These are phyloP conservation scores for Canavalia ensiformis DNA, from an alignment of 306 rosid species.

Conservation along the genomic window DNA sequence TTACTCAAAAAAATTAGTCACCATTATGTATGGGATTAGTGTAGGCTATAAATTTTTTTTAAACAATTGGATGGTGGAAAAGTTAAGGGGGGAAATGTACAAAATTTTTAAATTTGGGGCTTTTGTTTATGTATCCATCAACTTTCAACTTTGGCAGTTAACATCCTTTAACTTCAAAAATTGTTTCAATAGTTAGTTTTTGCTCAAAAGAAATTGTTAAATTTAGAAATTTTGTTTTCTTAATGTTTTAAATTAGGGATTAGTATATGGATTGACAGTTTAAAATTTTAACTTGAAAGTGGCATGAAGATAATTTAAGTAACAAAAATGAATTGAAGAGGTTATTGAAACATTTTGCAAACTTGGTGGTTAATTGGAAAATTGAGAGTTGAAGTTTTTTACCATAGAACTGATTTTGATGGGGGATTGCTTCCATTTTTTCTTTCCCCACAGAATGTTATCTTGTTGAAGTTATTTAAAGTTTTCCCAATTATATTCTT, in stretches of 20 bases:
- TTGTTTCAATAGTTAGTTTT: constrained; percentile 4
- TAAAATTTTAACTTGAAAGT: not conserved
- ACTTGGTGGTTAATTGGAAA: constrained; percentile 11
- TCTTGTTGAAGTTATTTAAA: constrained; percentile 14
- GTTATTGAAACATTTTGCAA: not conserved
- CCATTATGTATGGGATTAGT: constrained; percentile 7
- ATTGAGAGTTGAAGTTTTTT: constrained; percentile 18
- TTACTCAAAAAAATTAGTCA: too few species aligned
- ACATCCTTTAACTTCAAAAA: constrained; percentile 18
- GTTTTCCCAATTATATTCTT: constrained; percentile 20
- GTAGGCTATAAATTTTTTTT: constrained; percentile 15
- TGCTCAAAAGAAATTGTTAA: constrained; percentile 27
- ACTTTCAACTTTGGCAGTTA: constrained; percentile 21
- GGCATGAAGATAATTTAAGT: not conserved
- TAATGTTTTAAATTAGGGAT: constrained; percentile 10
- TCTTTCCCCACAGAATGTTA: not conserved
- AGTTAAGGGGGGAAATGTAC: constrained; percentile 14
- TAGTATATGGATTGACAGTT: not conserved
- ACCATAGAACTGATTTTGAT: not conserved
- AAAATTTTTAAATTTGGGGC: constrained; percentile 2
- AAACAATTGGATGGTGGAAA: constrained; percentile 20
- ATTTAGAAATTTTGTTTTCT: not conserved
- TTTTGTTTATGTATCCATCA: not conserved
- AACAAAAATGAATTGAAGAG: not conserved
- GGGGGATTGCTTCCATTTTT: constrained; percentile 25